Evolutionary conservation across 306 rosid genomes (phyloP).

Genomic region (Ammopiptanthus mongolicus): DNA sequence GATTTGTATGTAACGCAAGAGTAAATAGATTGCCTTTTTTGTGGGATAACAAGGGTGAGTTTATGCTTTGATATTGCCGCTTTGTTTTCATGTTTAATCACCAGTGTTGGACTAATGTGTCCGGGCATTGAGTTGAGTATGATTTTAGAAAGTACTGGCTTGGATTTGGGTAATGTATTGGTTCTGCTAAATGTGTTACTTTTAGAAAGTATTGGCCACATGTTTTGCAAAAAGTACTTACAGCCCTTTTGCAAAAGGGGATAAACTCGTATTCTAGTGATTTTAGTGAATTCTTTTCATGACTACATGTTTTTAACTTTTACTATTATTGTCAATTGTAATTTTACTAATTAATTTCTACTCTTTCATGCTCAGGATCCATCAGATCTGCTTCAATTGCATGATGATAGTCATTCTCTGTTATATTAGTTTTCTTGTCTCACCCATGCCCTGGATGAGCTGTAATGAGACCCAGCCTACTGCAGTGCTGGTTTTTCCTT

Average conservation of each 20-base stretch:
- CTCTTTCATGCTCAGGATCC: constrained; percentile 29
- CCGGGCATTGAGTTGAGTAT: background rate
- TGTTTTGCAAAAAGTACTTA: too few relatives aligned
- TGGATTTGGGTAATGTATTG: background rate
- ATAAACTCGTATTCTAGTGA: background rate
- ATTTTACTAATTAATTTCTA: background rate
- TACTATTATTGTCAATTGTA: background rate
- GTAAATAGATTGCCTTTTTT: background rate
- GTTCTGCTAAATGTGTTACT: background rate
- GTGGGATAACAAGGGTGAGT: background rate
- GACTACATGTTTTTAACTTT: background rate
- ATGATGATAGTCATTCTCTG: background rate
- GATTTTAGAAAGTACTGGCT: background rate
- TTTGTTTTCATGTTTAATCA: background rate
- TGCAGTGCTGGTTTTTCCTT: background rate
- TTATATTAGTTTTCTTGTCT: background rate
- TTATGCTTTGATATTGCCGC: background rate
- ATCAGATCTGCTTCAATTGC: constrained; percentile 12
- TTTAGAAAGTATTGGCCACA: background rate
- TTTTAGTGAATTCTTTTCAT: background rate
- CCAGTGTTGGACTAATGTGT: background rate
- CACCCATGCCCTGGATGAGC: background rate
- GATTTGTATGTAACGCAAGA: background rate
- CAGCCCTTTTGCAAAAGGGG: background rate
- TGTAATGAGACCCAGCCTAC: background rate